Conservation (phyloP, 2,329 filamentous ascomycete genomes). For the Neofusicoccum sp. region DNA sequence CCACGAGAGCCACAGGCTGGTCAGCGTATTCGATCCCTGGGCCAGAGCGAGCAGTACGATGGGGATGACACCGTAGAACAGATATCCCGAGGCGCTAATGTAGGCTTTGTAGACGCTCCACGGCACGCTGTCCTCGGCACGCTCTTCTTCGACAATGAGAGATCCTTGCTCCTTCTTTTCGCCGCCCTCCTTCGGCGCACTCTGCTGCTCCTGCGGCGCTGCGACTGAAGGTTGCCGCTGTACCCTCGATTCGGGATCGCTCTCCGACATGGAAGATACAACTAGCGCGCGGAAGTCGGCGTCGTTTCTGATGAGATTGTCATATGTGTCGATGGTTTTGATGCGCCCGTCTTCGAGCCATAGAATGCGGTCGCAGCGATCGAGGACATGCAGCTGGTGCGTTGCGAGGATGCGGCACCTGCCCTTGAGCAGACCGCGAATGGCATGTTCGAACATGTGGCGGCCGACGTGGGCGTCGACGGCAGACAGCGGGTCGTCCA, state of each 20-base stretch:
- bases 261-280: background rate
- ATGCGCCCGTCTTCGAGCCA: background rate
- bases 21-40: constrained; percentile 83
- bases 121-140: constrained; percentile 73
- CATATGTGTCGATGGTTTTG: background rate
- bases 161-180: constrained; percentile 38
- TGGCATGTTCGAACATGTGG: constrained; percentile 18
- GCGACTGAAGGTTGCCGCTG: background rate
- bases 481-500: constrained; percentile 80
- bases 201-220: constrained; percentile 48
- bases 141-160: constrained; percentile 52
- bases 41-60: constrained; percentile 68
- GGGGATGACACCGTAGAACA: constrained; percentile 67
- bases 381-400: background rate
- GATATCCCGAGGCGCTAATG: constrained; percentile 71
- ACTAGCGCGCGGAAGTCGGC: background rate
- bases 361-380: background rate
- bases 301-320: background rate
- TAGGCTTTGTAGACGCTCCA: constrained; percentile 81
- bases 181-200: constrained; percentile 60
- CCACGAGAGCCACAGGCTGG: constrained; percentile 88
- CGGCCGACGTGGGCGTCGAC: constrained; percentile 59
- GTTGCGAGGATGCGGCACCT: constrained; percentile 8
- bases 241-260: too few relatives aligned
- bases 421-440: background rate